phyloP scores from a whole-genome alignment of 2,329 filamentous ascomycete genomes.

The Monosporascus sp. region DNA sequence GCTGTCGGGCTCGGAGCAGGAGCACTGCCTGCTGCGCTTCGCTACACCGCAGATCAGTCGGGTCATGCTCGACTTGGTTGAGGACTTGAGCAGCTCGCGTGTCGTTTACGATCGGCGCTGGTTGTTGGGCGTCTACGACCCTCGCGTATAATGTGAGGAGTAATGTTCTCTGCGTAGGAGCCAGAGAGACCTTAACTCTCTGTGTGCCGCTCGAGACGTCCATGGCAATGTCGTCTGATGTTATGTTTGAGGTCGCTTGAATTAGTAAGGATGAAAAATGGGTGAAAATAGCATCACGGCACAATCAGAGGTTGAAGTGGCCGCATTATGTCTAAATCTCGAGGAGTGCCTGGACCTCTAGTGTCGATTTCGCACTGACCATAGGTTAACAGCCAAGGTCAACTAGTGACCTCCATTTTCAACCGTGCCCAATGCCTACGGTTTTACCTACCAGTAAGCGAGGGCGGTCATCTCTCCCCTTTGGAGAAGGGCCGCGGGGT shows the following conservation, averaged over 20 bases:
- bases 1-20: conserved; percentile 9
- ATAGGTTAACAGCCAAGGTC: too few relatives aligned
- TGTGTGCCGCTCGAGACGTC: background rate
- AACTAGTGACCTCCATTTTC: too few relatives aligned
- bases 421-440: too few relatives aligned
- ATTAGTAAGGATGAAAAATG: too few relatives aligned
- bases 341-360: too few relatives aligned
- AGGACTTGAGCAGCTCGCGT: conserved; percentile 11
- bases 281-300: too few relatives aligned
- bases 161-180: conserved; percentile 18
- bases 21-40: conserved; percentile 8
- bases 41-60: conserved; percentile 13
- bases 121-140: conserved; percentile 14
- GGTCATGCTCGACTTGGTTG: conserved; percentile 18
- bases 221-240: background rate
- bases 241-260: background rate
- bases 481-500: too few relatives aligned
- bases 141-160: conserved; percentile 18
- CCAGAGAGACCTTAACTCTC: conserved; percentile 11
- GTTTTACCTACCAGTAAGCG: too few relatives aligned
- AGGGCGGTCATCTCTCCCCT: too few relatives aligned
- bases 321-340: too few relatives aligned
- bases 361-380: too few relatives aligned
- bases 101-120: conserved; percentile 17
- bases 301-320: too few relatives aligned